These are phyloP conservation scores for Furcasterigmium furcatum DNA, from an alignment of 2,329 filamentous ascomycete species.

Conservation along the genomic window DNA sequence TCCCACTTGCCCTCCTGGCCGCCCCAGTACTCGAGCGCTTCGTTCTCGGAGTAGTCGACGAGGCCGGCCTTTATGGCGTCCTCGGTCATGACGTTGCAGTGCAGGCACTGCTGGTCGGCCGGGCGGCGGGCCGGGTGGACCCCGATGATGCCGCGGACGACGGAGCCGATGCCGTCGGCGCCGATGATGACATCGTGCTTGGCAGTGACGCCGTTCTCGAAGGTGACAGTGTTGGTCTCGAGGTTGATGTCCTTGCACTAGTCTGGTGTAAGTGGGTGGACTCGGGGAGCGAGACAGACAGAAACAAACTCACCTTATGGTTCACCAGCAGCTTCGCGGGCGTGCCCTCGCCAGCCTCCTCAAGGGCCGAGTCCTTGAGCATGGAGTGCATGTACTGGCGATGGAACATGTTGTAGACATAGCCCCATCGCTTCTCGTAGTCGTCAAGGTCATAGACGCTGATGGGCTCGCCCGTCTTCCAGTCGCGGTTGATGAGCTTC, in stretches of 20 bases:
- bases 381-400: conserved; percentile 66
- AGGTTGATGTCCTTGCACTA: conserved; percentile 50
- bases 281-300: neutral
- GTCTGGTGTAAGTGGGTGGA: neutral
- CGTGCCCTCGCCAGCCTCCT: conserved; percentile 46
- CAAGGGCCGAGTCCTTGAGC: conserved; percentile 57
- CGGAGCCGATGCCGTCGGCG: conserved; percentile 65
- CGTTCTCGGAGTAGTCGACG: conserved; percentile 58
- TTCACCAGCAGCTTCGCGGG: conserved; percentile 55
- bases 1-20: conserved; percentile 60
- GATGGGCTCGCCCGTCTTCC: conserved; percentile 64
- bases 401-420: conserved; percentile 68
- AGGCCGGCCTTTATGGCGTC: conserved; percentile 58
- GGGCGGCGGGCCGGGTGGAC: conserved; percentile 57
- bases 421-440: conserved; percentile 63
- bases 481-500: conserved; percentile 67
- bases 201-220: conserved; percentile 45
- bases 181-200: conserved; percentile 60
- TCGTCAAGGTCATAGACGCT: conserved; percentile 62
- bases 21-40: conserved; percentile 68
- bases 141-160: conserved; percentile 61
- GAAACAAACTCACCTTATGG: conserved; percentile 47
- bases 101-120: conserved; percentile 58
- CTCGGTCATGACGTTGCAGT: conserved; percentile 60
- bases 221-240: conserved; percentile 43